Evolutionary conservation across 345 rosid species (phyloP).

Genomic region (Rhodamnia argentea): DNA sequence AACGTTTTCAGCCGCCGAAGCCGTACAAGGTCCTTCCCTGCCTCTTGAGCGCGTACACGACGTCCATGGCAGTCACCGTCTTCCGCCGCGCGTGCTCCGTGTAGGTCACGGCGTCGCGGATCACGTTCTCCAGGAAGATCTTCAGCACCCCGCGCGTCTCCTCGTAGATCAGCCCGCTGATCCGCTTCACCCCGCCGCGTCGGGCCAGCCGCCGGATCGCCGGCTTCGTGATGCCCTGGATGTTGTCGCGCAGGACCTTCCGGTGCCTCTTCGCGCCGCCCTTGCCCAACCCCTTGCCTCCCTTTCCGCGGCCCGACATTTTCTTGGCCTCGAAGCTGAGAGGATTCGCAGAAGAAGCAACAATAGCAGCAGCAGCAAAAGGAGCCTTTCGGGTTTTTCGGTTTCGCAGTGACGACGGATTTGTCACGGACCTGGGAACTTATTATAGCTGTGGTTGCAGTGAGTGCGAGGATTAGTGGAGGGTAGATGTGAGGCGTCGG

Average conservation of each 20-base stretch:
- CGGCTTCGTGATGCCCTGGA: constrained; percentile 2
- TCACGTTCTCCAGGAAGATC: not conserved
- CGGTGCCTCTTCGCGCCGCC: not conserved
- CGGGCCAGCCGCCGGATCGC: not conserved
- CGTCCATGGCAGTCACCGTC: not conserved
- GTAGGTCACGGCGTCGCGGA: not conserved
- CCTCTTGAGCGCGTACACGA: not conserved
- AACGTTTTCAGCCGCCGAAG: not conserved
- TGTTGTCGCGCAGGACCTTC: not conserved
- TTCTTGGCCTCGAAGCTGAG: not conserved
- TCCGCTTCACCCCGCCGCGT: constrained; percentile 1
- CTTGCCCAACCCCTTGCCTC: not conserved
- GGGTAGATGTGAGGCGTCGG: not conserved
- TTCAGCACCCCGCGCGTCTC: not conserved
- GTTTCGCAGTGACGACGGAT: not conserved
- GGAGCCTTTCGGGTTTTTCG: not conserved
- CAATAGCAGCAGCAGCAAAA: not conserved
- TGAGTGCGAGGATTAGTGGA: not conserved
- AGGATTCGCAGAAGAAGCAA: not conserved
- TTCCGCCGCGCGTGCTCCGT: not conserved
- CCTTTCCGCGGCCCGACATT: not conserved
- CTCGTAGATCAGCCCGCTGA: constrained; percentile 1
- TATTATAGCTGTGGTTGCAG: not conserved
- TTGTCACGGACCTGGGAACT: not conserved
- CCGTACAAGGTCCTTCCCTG: not conserved